A percentile compares a stretch with the other conserved stretches of the same genome.
Evolutionary conservation across 192 early-diverging fungal genomes (phyloP).

Genomic region (Rhizoclosmatium globosum): DNA sequence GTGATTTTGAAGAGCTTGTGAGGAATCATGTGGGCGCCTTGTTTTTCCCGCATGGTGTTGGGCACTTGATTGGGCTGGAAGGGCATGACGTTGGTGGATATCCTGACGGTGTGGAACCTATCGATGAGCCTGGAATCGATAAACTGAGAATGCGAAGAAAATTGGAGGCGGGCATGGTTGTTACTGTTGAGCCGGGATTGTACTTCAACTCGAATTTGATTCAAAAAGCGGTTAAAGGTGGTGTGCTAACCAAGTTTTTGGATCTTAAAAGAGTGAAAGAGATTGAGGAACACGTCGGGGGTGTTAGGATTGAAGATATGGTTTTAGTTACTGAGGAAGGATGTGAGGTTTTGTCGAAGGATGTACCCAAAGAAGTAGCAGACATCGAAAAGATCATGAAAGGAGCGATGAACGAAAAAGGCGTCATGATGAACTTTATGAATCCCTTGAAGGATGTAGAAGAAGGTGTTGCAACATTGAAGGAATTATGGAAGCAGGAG

Average conservation of each 20-base stretch:
- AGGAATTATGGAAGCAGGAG: too few species aligned
- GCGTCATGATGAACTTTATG: too few species aligned
- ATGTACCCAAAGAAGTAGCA: slow-evolving; percentile 82
- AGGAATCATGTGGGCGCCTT: slow-evolving; percentile 73
- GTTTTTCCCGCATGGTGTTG: slow-evolving; percentile 92
- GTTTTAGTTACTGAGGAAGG: slow-evolving; percentile 81
- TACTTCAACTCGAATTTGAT: slow-evolving; percentile 89
- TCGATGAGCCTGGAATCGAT: slow-evolving; percentile 74
- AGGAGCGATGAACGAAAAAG: neutral
- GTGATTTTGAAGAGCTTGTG: slow-evolving; percentile 66
- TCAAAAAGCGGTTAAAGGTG: slow-evolving; percentile 39
- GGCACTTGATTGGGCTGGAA: slow-evolving; percentile 76
- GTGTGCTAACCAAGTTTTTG: neutral
- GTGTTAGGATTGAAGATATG: slow-evolving; percentile 91
- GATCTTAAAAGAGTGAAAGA: neutral
- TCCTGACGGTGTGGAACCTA: slow-evolving; percentile 72
- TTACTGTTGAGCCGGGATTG: slow-evolving; percentile 85
- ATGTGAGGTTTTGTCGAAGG: slow-evolving; percentile 78
- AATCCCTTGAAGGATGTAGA: too few species aligned
- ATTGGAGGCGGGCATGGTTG: slow-evolving; percentile 76
- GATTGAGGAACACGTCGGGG: slow-evolving; percentile 66
- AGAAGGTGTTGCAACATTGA: too few species aligned
- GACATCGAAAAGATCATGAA: slow-evolving; percentile 38
- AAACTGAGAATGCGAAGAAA: slow-evolving; percentile 77
- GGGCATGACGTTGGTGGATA: slow-evolving; percentile 75